These are phyloP conservation scores for Candida multigemmis DNA, from an alignment of 805 yeast species.

Conservation along the genomic window DNA sequence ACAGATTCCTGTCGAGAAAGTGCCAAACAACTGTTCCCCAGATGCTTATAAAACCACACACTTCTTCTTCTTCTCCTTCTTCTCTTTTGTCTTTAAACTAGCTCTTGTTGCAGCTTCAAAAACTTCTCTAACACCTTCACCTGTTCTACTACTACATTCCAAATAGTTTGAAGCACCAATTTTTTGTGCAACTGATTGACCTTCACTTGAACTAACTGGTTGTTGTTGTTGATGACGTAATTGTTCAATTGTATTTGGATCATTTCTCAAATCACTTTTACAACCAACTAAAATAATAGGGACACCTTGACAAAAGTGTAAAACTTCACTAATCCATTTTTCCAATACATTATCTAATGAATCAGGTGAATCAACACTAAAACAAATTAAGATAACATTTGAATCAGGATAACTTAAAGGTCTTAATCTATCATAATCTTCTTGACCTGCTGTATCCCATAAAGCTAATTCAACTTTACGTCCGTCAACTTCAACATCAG, in stretches of 20 bases:
- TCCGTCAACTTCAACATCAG: constrained; percentile 68
- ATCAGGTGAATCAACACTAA: constrained; percentile 85
- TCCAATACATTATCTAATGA: constrained; percentile 90
- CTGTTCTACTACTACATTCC: constrained; percentile 90
- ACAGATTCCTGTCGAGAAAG: too few species aligned
- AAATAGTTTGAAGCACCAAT: constrained; percentile 81
- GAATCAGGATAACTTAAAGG: constrained; percentile 90
- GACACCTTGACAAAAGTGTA: constrained; percentile 90
- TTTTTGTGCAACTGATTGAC: constrained; percentile 79
- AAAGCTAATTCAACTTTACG: constrained; percentile 77
- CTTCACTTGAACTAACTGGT: constrained; percentile 78
- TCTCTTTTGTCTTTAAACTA: constrained; percentile 61
- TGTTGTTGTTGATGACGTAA: constrained; percentile 67
- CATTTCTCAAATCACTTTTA: constrained; percentile 82
- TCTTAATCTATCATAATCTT: constrained; percentile 90
- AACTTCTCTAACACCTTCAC: constrained; percentile 87
- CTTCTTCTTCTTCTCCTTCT: constrained; percentile 55
- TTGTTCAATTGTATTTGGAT: constrained; percentile 65
- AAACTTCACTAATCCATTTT: constrained; percentile 90
- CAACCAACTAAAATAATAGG: constrained; percentile 91
- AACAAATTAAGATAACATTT: constrained; percentile 84
- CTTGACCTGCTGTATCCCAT: constrained; percentile 99
- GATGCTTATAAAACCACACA: constrained; percentile 67
- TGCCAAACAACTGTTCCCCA: too few species aligned
- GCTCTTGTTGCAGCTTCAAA: constrained; percentile 91